Conservation (phyloP, 78 protist genomes). For the Dictyostelium intermedium region DNA sequence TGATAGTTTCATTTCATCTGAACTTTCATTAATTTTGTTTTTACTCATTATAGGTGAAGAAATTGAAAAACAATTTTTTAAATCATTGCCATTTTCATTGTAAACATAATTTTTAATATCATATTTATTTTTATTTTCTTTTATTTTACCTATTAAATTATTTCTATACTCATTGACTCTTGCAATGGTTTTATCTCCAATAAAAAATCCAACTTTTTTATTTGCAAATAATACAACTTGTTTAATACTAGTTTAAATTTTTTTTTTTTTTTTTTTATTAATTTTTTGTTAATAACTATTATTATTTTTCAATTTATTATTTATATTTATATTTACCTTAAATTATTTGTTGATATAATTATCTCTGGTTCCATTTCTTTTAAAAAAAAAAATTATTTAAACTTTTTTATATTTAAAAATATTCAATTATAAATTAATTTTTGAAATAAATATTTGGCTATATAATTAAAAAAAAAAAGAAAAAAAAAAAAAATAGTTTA, state of each 20-base stretch:
- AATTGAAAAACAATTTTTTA: neutral
- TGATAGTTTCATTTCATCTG: neutral
- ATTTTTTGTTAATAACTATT: neutral
- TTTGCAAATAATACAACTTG: constrained; percentile 16
- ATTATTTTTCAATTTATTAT: neutral
- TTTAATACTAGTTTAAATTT: neutral
- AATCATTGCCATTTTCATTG: neutral
- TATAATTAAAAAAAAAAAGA: too few relatives aligned
- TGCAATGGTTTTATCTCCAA: neutral
- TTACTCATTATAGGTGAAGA: neutral
- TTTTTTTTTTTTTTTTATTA: neutral
- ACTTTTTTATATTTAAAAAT: too few relatives aligned
- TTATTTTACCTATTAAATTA: neutral
- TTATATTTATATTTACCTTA: neutral
- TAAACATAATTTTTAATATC: neutral
- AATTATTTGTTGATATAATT: neutral
- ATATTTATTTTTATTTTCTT: neutral
- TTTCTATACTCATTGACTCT: neutral
- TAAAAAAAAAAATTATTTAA: too few relatives aligned
- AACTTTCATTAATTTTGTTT: neutral
- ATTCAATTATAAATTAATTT: too few relatives aligned
- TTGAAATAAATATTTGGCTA: too few relatives aligned
- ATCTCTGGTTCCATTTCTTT: constrained; percentile 6
- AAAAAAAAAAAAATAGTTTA: too few relatives aligned
- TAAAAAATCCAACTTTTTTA: neutral